phyloP scores from a whole-genome alignment of 768 basidiomycete species.

The Mycena indigotica region DNA sequence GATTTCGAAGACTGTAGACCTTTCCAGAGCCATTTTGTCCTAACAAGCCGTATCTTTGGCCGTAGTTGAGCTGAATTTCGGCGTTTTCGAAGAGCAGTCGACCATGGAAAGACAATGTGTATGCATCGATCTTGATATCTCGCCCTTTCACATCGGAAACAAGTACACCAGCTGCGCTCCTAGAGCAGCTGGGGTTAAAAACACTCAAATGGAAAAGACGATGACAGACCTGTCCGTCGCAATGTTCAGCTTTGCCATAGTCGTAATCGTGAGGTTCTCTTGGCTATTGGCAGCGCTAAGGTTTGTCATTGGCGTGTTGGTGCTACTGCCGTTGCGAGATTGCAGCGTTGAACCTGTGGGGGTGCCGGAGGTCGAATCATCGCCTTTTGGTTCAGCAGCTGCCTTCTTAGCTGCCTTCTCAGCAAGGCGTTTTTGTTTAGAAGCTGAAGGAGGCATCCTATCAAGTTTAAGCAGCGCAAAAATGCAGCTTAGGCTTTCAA shows the following conservation, averaged over 20 bases:
- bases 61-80: slow-evolving; percentile 82
- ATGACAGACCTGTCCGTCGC: slow-evolving; percentile 81
- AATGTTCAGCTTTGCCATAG: slow-evolving; percentile 81
- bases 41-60: slow-evolving; percentile 91
- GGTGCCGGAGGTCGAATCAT: slow-evolving; percentile 53
- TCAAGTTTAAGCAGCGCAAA: slow-evolving; percentile 10
- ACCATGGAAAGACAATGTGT: slow-evolving; percentile 96
- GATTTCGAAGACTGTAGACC: slow-evolving; percentile 46
- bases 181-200: slow-evolving; percentile 29
- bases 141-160: slow-evolving; percentile 90
- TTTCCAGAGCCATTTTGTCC: slow-evolving; percentile 99
- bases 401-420: slow-evolving; percentile 89
- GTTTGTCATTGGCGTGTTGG: slow-evolving; percentile 82
- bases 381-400: slow-evolving; percentile 41
- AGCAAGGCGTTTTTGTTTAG: slow-evolving; percentile 91
- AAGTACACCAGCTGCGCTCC: slow-evolving; percentile 90
- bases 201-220: neutral
- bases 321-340: slow-evolving; percentile 55
- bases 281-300: slow-evolving; percentile 76
- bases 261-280: slow-evolving; percentile 72
- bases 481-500: no score
- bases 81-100: slow-evolving; percentile 71
- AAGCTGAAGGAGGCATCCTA: slow-evolving; percentile 73
- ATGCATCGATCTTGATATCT: slow-evolving; percentile 97
- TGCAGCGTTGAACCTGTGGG: slow-evolving; percentile 57